Evolutionary conservation across 192 early-diverging fungal genomes (phyloP).

Genomic region (Linnemannia schmuckeri): DNA sequence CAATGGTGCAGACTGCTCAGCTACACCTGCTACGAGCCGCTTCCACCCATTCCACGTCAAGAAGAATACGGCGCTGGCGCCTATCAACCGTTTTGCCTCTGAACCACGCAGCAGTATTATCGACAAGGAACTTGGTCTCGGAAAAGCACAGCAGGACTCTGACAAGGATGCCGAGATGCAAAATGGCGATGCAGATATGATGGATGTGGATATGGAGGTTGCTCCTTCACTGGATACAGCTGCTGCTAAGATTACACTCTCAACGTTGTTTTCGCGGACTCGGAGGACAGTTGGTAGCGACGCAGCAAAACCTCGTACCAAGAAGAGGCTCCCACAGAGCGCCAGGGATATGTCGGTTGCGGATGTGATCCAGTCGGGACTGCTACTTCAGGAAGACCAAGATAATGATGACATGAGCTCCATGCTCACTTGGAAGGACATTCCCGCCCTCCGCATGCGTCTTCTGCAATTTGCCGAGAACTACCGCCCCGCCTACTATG

Average conservation of each 20-base stretch:
- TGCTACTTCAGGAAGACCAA: conserved; percentile 48
- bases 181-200: conserved; percentile 4
- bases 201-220: conserved; percentile 35
- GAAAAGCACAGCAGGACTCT: not conserved
- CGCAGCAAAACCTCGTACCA: conserved; percentile 1
- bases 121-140: conserved; percentile 21
- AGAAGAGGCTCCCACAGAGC: conserved; percentile 37
- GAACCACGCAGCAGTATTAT: not conserved
- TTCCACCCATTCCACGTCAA: conserved; percentile 77
- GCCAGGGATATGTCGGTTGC: conserved; percentile 28
- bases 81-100: conserved; percentile 53
- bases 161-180: not conserved
- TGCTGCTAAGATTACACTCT: conserved; percentile 4
- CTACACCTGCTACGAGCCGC: conserved; percentile 44
- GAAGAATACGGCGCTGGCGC: conserved; percentile 59
- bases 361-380: conserved; percentile 29
- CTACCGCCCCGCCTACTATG: conserved; percentile 82
- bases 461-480: conserved; percentile 79
- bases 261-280: conserved; percentile 11
- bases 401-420: conserved; percentile 27
- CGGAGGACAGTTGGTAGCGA: not conserved
- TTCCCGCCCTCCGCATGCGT: conserved; percentile 64
- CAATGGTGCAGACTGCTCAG: conserved; percentile 18
- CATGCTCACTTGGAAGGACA: conserved; percentile 53
- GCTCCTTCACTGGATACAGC: not conserved